Evolutionary conservation across 805 yeast species (phyloP).

Genomic region (Scheffersomyces lignosus): DNA sequence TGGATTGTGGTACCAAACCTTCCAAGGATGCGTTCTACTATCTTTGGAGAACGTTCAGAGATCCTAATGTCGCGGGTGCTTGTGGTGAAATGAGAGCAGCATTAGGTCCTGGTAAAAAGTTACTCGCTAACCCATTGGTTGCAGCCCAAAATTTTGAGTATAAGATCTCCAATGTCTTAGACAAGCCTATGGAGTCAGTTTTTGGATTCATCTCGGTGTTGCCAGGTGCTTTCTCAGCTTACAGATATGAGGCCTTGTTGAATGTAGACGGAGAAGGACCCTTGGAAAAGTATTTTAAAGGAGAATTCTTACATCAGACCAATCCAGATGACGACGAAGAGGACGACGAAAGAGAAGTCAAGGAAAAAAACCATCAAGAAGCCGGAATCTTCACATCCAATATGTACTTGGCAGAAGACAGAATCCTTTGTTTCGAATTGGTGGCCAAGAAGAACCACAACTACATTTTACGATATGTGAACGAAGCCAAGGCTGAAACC

Average conservation of each 20-base stretch:
- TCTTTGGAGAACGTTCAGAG: constrained; percentile 83
- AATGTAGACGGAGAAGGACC: constrained; percentile 81
- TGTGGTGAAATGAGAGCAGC: constrained; percentile 95
- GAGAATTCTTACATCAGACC: constrained; percentile 75
- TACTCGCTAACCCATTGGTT: constrained; percentile 78
- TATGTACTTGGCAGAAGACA: constrained; percentile 96
- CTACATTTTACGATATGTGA: constrained; percentile 91
- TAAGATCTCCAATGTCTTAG: constrained; percentile 90
- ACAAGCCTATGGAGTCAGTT: constrained; percentile 92
- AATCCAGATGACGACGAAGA: constrained; percentile 42
- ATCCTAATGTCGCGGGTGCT: constrained; percentile 89
- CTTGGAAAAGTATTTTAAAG: constrained; percentile 84
- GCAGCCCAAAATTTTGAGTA: constrained; percentile 98
- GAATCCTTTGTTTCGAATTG: constrained; percentile 94
- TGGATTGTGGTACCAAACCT: constrained; percentile 96
- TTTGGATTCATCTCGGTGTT: constrained; percentile 93
- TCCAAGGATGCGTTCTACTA: constrained; percentile 80
- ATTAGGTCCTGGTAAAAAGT: constrained; percentile 55
- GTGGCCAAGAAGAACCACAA: constrained; percentile 80
- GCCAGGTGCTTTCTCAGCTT: constrained; percentile 97
- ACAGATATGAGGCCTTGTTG: constrained; percentile 76
- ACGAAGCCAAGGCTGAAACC: constrained; percentile 92
- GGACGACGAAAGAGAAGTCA: constrained; percentile 40
- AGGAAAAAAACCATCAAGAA: constrained; percentile 38
- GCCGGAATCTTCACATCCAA: constrained; percentile 87